phyloP scores from a whole-genome alignment of 192 early-diverging fungal genomes.

The Thoreauomyces humboldtii region DNA sequence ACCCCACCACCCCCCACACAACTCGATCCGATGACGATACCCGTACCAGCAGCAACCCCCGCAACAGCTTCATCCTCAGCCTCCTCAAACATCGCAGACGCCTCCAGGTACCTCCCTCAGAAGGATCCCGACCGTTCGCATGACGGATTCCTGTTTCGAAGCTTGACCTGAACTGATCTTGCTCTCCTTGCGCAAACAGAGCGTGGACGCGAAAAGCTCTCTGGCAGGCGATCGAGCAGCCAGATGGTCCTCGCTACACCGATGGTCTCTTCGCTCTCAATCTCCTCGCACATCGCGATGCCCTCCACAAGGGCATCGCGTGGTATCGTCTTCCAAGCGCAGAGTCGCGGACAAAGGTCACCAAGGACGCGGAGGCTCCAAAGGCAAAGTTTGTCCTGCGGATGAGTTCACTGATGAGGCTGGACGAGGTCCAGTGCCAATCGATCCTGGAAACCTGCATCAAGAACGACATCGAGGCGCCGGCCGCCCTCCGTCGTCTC shows the following conservation, averaged over 20 bases:
- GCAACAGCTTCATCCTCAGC: no score
- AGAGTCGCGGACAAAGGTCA: slow-evolving; percentile 28
- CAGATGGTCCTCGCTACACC: slow-evolving; percentile 3
- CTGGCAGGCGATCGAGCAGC: slow-evolving; percentile 23
- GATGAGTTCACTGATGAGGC: slow-evolving; percentile 25
- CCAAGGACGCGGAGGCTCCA: not conserved
- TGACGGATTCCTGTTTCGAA: no score
- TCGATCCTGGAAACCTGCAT: slow-evolving; percentile 25
- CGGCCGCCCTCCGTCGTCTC: slow-evolving; percentile 19
- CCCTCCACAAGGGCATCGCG: slow-evolving; percentile 5
- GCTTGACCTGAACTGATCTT: no score
- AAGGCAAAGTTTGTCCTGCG: slow-evolving; percentile 20
- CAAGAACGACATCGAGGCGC: slow-evolving; percentile 26
- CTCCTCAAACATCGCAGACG: no score
- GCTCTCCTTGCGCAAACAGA: not conserved
- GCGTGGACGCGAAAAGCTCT: slow-evolving; percentile 24
- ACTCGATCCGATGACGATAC: no score
- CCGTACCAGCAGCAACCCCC: no score
- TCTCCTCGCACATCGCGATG: slow-evolving; percentile 16
- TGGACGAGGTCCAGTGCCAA: slow-evolving; percentile 33
- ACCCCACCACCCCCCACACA: no score
- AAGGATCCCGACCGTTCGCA: no score
- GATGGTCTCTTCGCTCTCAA: slow-evolving; percentile 11
- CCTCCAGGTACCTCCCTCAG: no score
- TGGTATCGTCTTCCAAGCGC: slow-evolving; percentile 23